Percentiles rank a stretch among this genome's conserved stretches.
Conservation (phyloP, 2,329 filamentous ascomycete species). For the Aspergillus aculeatus region DNA sequence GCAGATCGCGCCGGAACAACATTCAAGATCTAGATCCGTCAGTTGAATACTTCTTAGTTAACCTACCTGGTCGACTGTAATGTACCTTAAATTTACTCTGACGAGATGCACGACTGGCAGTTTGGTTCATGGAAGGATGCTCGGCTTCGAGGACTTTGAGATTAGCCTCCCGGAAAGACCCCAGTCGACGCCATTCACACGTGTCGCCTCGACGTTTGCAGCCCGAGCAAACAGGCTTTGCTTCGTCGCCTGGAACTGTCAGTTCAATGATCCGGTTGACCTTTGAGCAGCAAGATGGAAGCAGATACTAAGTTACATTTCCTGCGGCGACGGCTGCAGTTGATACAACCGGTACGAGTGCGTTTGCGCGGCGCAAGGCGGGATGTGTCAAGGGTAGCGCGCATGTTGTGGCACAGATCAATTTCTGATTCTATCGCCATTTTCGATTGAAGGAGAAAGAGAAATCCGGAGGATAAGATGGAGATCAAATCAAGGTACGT, state of each 20-base stretch:
- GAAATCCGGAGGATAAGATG: slow-evolving; percentile 2
- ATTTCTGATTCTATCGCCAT: background rate
- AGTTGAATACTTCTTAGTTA: background rate
- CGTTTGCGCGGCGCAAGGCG: slow-evolving; percentile 21
- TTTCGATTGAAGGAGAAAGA: background rate
- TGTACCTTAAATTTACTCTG: slow-evolving; percentile 27
- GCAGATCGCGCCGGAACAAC: slow-evolving; percentile 10
- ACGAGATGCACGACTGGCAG: slow-evolving; percentile 15
- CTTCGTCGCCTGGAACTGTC: slow-evolving; percentile 27
- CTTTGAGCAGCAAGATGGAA: background rate
- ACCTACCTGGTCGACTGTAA: too few relatives aligned
- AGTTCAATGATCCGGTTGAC: background rate
- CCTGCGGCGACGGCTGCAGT: slow-evolving; percentile 33
- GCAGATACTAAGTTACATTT: slow-evolving; percentile 29
- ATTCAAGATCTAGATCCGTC: slow-evolving; percentile 22
- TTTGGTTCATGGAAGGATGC: slow-evolving; percentile 33
- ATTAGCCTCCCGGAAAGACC: slow-evolving; percentile 33
- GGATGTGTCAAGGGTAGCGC: background rate
- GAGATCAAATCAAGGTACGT: background rate
- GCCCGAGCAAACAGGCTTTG: slow-evolving; percentile 30
- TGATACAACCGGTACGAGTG: slow-evolving; percentile 33
- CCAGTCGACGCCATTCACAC: slow-evolving; percentile 33
- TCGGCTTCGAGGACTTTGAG: slow-evolving; percentile 28
- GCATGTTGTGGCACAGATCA: background rate
- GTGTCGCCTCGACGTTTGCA: slow-evolving; percentile 31